Conservation (phyloP, 306 rosid species). For the Abrus pulchellus region DNA sequence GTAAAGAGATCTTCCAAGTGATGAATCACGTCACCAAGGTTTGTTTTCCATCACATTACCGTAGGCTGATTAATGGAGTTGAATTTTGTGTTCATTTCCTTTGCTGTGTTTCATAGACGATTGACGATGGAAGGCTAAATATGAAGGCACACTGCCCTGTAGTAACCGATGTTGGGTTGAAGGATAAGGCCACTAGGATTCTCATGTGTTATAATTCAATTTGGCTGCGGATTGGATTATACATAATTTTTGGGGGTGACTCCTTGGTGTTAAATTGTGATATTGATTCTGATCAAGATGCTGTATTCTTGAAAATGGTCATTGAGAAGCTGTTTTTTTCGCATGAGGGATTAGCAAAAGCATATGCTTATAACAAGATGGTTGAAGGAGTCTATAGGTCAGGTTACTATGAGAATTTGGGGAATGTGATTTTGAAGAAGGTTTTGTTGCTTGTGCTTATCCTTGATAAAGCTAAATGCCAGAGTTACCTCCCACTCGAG, state of each 20-base stretch:
- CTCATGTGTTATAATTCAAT: constrained; percentile 80
- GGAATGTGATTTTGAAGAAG: constrained; percentile 82
- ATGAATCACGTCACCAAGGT: constrained; percentile 85
- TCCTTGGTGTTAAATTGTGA: constrained; percentile 71
- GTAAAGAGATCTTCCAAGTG: constrained; percentile 69
- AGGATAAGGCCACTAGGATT: constrained; percentile 65
- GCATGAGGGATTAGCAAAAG: constrained; percentile 74
- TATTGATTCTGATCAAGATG: constrained; percentile 67
- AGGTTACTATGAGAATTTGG: constrained; percentile 90
- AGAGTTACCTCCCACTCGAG: constrained; percentile 80
- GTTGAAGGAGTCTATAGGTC: constrained; percentile 94
- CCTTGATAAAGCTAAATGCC: constrained; percentile 86
- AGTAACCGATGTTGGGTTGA: constrained; percentile 86
- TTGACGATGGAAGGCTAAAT: constrained; percentile 86
- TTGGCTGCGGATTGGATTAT: constrained; percentile 87
- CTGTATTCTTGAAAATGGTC: constrained; percentile 75
- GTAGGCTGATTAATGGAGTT: neutral
- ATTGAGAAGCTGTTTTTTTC: constrained; percentile 78
- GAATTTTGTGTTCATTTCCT: constrained; percentile 19
- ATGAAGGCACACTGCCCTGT: constrained; percentile 92
- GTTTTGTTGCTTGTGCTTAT: constrained; percentile 79
- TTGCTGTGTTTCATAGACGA: constrained; percentile 60
- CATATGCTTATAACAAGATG: constrained; percentile 84
- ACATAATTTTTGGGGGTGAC: constrained; percentile 83
- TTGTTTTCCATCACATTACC: constrained; percentile 41